Conservation (phyloP, 441 rosid genomes). For the Erodium texanum region DNA sequence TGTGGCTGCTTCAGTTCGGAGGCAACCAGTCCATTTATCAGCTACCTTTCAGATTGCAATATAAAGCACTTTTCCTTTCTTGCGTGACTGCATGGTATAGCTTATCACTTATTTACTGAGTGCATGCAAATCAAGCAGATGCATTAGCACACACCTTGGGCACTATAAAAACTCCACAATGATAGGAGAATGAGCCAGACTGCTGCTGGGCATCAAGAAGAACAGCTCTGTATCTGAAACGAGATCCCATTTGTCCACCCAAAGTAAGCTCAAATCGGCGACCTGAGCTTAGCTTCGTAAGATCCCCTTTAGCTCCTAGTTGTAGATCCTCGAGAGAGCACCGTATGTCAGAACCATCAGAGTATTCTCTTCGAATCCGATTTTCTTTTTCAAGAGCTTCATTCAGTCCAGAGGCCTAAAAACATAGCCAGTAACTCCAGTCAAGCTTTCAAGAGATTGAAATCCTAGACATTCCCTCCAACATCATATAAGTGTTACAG, state of each 20-base stretch:
- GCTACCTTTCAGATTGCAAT: too few species aligned
- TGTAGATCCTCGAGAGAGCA: conserved; percentile 70
- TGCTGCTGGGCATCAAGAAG: conserved; percentile 66
- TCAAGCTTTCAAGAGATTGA: conserved; percentile 15
- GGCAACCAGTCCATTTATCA: background rate
- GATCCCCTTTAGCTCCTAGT: conserved; percentile 59
- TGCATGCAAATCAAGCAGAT: conserved; percentile 12
- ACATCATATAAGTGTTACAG: background rate
- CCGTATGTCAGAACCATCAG: conserved; percentile 47
- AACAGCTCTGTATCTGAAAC: conserved; percentile 54
- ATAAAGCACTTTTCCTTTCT: background rate
- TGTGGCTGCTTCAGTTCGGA: too few species aligned
- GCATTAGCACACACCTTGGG: conserved; percentile 51
- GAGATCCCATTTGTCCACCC: conserved; percentile 41
- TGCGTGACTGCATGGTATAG: background rate
- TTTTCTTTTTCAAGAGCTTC: conserved; percentile 76
- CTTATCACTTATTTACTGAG: background rate
- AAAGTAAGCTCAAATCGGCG: conserved; percentile 52
- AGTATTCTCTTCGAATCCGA: conserved; percentile 50
- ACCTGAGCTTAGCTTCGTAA: conserved; percentile 46
- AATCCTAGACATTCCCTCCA: conserved; percentile 8
- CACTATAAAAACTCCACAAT: conserved; percentile 77
- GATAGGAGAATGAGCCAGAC: conserved; percentile 38
- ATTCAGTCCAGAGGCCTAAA: conserved; percentile 57
- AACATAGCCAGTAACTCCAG: conserved; percentile 17